A percentile compares a stretch with the other conserved stretches of the same genome.
Evolutionary conservation across 2,329 filamentous ascomycete species (phyloP).

Genomic region (Graphiopsis chlorocephala): DNA sequence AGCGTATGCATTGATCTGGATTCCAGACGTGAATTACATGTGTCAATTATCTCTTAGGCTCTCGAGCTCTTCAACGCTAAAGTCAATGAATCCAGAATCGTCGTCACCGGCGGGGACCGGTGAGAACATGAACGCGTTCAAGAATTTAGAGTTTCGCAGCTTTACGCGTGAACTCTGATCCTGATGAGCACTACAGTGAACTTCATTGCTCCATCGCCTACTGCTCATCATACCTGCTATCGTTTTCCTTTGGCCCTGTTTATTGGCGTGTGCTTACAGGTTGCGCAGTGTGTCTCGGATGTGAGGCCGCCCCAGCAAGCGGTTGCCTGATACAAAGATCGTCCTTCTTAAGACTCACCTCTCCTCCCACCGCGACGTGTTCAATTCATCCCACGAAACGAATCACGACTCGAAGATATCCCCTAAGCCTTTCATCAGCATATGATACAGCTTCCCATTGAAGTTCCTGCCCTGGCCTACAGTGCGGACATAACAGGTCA

Average conservation of each 20-base stretch:
- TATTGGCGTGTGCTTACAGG: background rate
- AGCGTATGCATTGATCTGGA: background rate
- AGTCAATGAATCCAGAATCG: background rate
- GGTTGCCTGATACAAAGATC: slow-evolving; percentile 3
- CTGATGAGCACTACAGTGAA: background rate
- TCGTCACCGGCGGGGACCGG: background rate
- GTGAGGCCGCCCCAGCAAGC: slow-evolving; percentile 1
- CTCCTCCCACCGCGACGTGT: background rate
- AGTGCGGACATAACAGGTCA: background rate
- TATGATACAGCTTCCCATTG: slow-evolving; percentile 4
- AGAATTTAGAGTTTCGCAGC: slow-evolving; percentile 1
- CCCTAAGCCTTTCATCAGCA: background rate
- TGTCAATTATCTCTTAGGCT: too few relatives aligned
- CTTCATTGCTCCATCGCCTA: background rate
- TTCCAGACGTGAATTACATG: background rate
- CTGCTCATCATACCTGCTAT: background rate
- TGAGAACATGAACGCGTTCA: background rate
- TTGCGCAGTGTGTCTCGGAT: background rate
- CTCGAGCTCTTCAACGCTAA: background rate
- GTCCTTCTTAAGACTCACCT: slow-evolving; percentile 10
- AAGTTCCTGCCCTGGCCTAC: slow-evolving; percentile 10
- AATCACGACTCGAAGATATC: background rate
- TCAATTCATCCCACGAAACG: background rate
- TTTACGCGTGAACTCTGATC: background rate
- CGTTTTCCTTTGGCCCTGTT: background rate